Conservation (phyloP, 139 green algal species). For the Chlamydomonas sp. region DNA sequence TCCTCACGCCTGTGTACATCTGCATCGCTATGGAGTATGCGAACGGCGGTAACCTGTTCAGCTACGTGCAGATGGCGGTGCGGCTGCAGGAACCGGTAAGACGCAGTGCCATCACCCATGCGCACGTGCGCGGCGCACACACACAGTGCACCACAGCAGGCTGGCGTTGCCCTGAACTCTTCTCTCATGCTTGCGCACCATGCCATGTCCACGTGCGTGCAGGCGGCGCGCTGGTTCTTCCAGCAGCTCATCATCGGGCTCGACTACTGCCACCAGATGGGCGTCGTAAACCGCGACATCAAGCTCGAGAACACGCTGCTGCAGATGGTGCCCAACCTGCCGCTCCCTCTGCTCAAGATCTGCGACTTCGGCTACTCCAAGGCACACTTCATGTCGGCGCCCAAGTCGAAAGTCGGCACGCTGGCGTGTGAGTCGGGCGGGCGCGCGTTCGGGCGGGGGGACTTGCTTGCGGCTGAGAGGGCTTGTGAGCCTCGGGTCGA, state of each 20-base stretch:
- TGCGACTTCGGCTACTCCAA: constrained; percentile 88
- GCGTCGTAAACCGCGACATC: constrained; percentile 24
- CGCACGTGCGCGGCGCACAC: background rate
- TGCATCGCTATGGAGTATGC: constrained; percentile 53
- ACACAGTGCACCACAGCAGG: no score
- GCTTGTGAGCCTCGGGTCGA: no score
- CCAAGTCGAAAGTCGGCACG: constrained; percentile 82
- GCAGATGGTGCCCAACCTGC: constrained; percentile 34
- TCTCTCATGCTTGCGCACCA: background rate
- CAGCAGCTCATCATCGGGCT: constrained; percentile 88
- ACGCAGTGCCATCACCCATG: background rate
- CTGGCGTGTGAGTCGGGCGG: constrained; percentile 21
- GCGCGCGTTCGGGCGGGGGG: no score
- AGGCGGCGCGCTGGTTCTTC: constrained; percentile 98
- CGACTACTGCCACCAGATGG: constrained; percentile 88
- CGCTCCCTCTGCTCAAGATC: constrained; percentile 84
- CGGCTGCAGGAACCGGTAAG: constrained; percentile 74
- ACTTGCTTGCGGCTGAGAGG: no score
- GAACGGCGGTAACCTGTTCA: constrained; percentile 38
- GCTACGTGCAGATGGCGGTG: constrained; percentile 78
- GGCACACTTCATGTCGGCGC: constrained; percentile 69
- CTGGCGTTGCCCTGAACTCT: background rate
- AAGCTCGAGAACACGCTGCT: constrained; percentile 42
- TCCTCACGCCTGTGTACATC: constrained; percentile 54
- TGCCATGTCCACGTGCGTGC: constrained; percentile 27